These are phyloP conservation scores for Phytophthora agathidicida DNA, from an alignment of 352 stramenopile species.

Conservation along the genomic window DNA sequence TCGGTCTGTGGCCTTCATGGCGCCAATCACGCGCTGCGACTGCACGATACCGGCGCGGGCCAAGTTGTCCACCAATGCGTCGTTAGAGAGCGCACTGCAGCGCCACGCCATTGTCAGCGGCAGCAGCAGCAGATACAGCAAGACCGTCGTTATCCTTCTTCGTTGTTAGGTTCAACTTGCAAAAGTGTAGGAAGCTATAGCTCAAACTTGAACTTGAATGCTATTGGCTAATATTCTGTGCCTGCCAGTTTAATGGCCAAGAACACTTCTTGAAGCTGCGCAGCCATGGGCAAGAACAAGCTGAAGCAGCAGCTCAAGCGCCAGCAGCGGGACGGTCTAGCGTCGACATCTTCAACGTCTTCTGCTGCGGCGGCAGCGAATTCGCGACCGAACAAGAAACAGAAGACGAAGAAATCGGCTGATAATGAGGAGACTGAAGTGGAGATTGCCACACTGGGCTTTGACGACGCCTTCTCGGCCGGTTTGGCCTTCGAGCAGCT, in stretches of 20 bases:
- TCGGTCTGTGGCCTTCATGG: slow-evolving; percentile 84
- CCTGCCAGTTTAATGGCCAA: neutral
- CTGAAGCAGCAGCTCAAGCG: slow-evolving; percentile 46
- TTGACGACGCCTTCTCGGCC: slow-evolving; percentile 65
- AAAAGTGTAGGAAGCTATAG: neutral
- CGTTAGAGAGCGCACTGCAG: slow-evolving; percentile 70
- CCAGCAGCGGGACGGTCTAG: slow-evolving; percentile 28
- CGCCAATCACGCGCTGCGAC: slow-evolving; percentile 58
- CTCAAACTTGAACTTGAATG: too few species aligned
- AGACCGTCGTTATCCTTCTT: neutral
- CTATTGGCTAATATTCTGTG: too few species aligned
- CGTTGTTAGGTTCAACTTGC: slow-evolving; percentile 5
- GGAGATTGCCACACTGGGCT: slow-evolving; percentile 55
- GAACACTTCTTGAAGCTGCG: neutral
- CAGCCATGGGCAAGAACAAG: slow-evolving; percentile 51
- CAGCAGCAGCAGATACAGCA: slow-evolving; percentile 5
- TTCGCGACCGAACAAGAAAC: slow-evolving; percentile 30
- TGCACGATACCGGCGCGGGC: slow-evolving; percentile 67
- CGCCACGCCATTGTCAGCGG: slow-evolving; percentile 70
- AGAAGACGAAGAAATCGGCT: slow-evolving; percentile 35
- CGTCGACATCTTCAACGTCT: neutral
- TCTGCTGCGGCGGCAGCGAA: slow-evolving; percentile 4
- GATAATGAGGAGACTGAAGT: slow-evolving; percentile 37
- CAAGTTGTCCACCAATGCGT: slow-evolving; percentile 79
- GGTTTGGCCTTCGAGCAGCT: slow-evolving; percentile 74